Conservation (phyloP, 2,329 filamentous ascomycete species). For the Torrubiellomyces zombiae region DNA sequence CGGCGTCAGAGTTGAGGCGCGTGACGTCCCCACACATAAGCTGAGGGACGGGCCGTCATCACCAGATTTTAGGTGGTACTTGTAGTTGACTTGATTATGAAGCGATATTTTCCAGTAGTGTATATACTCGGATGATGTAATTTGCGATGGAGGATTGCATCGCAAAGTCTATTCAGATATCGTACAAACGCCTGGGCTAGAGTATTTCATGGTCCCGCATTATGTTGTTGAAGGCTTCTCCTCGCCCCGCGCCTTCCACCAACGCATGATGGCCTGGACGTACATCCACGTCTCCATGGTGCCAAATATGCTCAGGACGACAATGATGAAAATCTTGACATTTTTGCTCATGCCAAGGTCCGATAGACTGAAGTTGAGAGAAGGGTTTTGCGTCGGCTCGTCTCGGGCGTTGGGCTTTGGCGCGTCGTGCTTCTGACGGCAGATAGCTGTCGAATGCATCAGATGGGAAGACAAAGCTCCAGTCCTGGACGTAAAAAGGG, state of each 20-base stretch:
- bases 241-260: conserved; percentile 9
- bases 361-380: conserved; percentile 6
- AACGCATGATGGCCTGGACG: conserved; percentile 13
- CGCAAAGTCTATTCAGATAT: no score
- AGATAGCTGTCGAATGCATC: no score
- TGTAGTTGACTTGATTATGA: conserved; percentile 11
- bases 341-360: conserved; percentile 13
- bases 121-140: conserved; percentile 1
- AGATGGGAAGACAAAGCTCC: no score
- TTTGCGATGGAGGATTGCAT: not conserved
- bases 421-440: no score
- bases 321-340: conserved; percentile 10
- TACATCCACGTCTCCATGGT: conserved; percentile 17
- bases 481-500: no score
- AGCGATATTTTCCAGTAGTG: not conserved
- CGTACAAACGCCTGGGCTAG: no score
- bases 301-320: conserved; percentile 13
- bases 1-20: conserved; percentile 27
- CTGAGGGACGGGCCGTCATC: conserved; percentile 30
- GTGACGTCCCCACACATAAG: conserved; percentile 31
- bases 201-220: no score
- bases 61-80: conserved; percentile 34
- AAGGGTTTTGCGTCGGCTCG: no score
- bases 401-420: no score
- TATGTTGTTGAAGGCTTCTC: no score